Base-by-base conservation (phyloP, 148 eudicot genomes). In the Gaultheria prostrata region DNA sequence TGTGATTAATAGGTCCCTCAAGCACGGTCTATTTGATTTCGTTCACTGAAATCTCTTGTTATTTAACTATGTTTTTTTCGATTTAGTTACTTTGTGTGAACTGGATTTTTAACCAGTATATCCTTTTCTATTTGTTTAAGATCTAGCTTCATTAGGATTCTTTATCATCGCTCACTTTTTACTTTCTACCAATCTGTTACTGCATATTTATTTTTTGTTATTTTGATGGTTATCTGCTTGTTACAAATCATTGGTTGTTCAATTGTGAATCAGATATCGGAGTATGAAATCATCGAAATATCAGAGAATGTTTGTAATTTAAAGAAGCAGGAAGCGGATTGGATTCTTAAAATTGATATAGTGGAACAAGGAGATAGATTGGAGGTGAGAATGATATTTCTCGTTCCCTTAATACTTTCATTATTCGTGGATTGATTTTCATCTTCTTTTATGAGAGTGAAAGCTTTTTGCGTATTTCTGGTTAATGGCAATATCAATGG, bases 241-340 rank as follows among this genome's bases (percentile, higher is more conserved):
- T 79, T 57, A 10, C 33, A 12, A 11, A 11, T 39, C 43, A 20
- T 13, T 67, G 63, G 54, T 79, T 84, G 50, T 69, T 85, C 72
- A 20, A 61, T 10, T 35, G 39, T 49, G 48, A 35, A 59, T 82
- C 89, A 96, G 99, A 87, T 93, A 59, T 93, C 94, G 17, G 99
- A 96, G 91, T 96, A 86, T 89, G 87, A 94, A 85, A 89, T 96
- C 28, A 96, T 96, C 46, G 99, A 96, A 82, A 90, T 94, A 77
- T 87, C 95, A 82, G 99, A 96, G 91, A 96, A 96, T 88, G 84
- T 92, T 3, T 96, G 99, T 59, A 93, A 94, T 87, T 87, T 96
- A 91, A 96, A 96, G 94, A 96, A 96, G 94, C 91, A 90, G 83
- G 99, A 96, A 91, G 94, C 94, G 83, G 98, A 96, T 89, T 96